A percentile compares a stretch with the other conserved stretches of the same genome.
These are phyloP conservation scores for Colletotrichum tamarilloi DNA, from an alignment of 2,329 filamentous ascomycete species.

Conservation along the genomic window DNA sequence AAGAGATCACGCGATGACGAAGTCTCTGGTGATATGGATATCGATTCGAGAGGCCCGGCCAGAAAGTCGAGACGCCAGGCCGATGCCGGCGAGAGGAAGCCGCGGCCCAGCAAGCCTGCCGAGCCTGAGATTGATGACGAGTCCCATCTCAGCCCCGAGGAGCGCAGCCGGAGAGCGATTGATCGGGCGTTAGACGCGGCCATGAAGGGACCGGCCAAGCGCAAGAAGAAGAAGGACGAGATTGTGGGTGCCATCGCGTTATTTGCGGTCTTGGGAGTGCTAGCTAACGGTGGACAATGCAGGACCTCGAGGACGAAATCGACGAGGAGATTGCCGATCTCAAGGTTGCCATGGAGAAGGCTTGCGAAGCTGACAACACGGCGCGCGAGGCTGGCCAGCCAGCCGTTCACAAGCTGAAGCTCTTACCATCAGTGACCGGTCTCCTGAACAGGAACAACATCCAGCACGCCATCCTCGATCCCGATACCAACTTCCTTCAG, in stretches of 20 bases:
- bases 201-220: constrained; percentile 81
- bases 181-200: constrained; percentile 90
- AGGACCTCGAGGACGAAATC: constrained; percentile 91
- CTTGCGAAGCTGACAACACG: constrained; percentile 86
- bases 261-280: neutral
- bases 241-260: constrained; percentile 69
- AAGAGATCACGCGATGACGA: constrained; percentile 67
- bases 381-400: constrained; percentile 83
- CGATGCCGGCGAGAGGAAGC: constrained; percentile 58
- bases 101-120: constrained; percentile 51
- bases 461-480: constrained; percentile 86
- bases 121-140: constrained; percentile 76
- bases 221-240: constrained; percentile 84
- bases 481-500: constrained; percentile 94
- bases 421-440: constrained; percentile 89
- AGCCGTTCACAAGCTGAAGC: constrained; percentile 91
- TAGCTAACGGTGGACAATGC: constrained; percentile 39
- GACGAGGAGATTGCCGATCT: constrained; percentile 91
- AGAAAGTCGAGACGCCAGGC: constrained; percentile 60
- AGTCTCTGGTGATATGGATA: constrained; percentile 55
- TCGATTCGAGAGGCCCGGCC: constrained; percentile 53
- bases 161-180: constrained; percentile 84
- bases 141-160: constrained; percentile 83
- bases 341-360: constrained; percentile 89
- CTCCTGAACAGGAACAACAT: constrained; percentile 91